A percentile compares a stretch with the other conserved stretches of the same genome.
Conservation (phyloP, 257 asterid species). For the Solanum chilense region DNA sequence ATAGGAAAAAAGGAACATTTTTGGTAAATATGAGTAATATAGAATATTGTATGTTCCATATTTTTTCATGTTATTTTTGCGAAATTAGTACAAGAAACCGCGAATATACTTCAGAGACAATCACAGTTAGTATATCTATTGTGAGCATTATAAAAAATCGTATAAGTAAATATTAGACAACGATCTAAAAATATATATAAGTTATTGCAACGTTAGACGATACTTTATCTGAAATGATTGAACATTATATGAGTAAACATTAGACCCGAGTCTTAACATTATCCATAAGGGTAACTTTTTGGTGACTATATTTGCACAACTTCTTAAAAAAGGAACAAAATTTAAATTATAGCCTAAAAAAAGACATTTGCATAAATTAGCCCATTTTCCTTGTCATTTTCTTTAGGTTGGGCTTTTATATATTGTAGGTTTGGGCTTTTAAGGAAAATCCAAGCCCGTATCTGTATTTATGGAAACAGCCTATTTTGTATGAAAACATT, state of each 20-base stretch:
- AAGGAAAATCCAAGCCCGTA: neutral
- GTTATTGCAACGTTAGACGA: neutral
- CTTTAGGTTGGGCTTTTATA: neutral
- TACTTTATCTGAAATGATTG: neutral
- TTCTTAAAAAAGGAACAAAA: neutral
- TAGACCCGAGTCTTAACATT: neutral
- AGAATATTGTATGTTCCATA: neutral
- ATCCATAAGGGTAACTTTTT: neutral
- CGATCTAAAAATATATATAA: neutral
- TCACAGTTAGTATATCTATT: neutral
- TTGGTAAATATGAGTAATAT: neutral
- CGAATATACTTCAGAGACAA: neutral
- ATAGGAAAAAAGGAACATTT: neutral
- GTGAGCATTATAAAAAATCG: neutral
- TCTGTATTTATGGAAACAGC: neutral
- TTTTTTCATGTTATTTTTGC: neutral
- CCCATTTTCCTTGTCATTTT: neutral
- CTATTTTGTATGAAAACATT: neutral
- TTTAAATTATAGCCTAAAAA: neutral
- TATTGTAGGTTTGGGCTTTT: neutral
- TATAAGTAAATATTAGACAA: neutral
- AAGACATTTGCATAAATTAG: neutral
- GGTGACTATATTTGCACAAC: neutral
- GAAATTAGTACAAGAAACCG: neutral
- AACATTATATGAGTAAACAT: neutral